Conservation (phyloP, 2,329 filamentous ascomycete species). For the Cercospora zeae-maydis region DNA sequence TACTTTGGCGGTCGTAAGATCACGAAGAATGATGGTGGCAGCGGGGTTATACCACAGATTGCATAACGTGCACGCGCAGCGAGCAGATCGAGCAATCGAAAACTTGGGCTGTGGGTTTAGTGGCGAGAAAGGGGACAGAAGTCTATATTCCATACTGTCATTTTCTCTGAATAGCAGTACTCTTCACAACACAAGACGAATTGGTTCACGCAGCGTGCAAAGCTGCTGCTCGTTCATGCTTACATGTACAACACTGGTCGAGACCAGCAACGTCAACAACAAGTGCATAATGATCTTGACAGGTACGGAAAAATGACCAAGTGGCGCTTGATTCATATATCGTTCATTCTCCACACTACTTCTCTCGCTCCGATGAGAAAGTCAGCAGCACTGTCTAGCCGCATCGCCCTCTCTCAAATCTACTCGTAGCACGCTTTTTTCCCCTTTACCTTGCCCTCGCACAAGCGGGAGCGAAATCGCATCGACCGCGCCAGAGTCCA, state of each 20-base stretch:
- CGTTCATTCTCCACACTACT: not conserved
- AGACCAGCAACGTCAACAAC: not conserved
- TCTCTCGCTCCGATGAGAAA: not conserved
- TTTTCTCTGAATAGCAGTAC: not conserved
- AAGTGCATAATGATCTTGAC: not conserved
- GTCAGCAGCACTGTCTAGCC: conserved; percentile 1
- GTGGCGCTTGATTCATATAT: not conserved
- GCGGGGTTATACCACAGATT: not conserved
- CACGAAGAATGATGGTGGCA: not conserved
- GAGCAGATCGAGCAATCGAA: not conserved
- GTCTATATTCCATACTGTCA: not conserved
- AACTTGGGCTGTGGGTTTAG: not conserved
- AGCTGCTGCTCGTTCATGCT: not conserved
- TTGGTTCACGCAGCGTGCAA: too few relatives aligned
- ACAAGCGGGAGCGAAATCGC: not conserved
- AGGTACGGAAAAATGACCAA: not conserved
- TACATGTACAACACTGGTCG: too few relatives aligned
- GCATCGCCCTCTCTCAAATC: not conserved
- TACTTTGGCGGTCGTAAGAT: not conserved
- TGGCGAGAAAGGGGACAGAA: not conserved
- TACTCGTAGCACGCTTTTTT: not conserved
- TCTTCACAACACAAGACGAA: too few relatives aligned
- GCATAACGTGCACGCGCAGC: not conserved
- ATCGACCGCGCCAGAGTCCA: not conserved
- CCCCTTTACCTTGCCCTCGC: not conserved